Evolutionary conservation across 805 yeast species (phyloP).

Genomic region (Candida patagonica): DNA sequence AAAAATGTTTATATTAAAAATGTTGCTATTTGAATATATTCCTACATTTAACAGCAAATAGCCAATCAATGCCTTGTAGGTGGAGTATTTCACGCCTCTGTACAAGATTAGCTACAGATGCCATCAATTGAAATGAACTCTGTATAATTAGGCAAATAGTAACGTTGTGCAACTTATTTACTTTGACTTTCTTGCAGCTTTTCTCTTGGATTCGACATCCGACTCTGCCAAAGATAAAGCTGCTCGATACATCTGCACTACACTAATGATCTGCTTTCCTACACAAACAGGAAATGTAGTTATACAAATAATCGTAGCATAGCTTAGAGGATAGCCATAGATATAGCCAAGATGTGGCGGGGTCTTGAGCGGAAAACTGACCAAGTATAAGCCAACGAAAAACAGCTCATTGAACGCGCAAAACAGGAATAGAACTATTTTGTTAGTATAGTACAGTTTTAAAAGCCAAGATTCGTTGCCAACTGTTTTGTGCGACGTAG

Average conservation of each 20-base stretch:
- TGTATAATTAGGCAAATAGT: slow-evolving; percentile 1
- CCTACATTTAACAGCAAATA: no score
- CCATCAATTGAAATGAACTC: no score
- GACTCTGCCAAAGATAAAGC: slow-evolving; percentile 66
- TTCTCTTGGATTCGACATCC: slow-evolving; percentile 52
- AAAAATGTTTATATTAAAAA: no score
- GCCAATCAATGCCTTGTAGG: slow-evolving; percentile 3
- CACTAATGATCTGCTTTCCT: slow-evolving; percentile 84
- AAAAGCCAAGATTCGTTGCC: slow-evolving; percentile 63
- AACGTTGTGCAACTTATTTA: background rate
- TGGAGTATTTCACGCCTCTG: no score
- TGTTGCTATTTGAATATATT: no score
- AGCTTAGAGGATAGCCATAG: slow-evolving; percentile 36
- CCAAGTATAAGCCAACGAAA: slow-evolving; percentile 79
- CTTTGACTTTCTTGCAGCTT: slow-evolving; percentile 4
- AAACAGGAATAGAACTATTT: slow-evolving; percentile 71
- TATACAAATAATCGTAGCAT: slow-evolving; percentile 50
- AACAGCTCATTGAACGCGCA: slow-evolving; percentile 92
- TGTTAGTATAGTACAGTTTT: slow-evolving; percentile 78
- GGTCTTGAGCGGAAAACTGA: slow-evolving; percentile 44
- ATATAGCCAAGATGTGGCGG: slow-evolving; percentile 33
- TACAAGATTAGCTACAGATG: no score
- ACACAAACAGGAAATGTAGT: slow-evolving; percentile 77
- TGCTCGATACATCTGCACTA: slow-evolving; percentile 81
- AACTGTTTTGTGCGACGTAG: slow-evolving; percentile 74